phyloP scores from a whole-genome alignment of 148 eudicot species.

The Vaccinium vitisidaea region DNA sequence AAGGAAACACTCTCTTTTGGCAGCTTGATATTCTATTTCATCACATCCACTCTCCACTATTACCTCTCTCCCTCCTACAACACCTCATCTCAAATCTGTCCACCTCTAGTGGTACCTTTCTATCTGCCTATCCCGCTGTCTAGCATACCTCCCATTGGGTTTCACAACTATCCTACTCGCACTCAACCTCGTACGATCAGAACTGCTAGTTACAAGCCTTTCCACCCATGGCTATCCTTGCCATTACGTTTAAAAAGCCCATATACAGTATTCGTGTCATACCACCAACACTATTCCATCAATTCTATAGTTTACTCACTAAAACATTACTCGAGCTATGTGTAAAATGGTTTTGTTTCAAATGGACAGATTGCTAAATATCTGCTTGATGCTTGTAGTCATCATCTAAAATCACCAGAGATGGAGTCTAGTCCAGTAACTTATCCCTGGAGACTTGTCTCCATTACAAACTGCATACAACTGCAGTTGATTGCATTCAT shows the following conservation, averaged over 20 bases:
- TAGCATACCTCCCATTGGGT: background rate
- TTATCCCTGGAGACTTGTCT: conserved; percentile 4
- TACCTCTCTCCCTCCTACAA: background rate
- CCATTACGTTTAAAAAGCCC: background rate
- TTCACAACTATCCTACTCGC: background rate
- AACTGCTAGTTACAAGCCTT: background rate
- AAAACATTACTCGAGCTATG: background rate
- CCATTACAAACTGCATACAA: background rate
- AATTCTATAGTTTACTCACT: background rate
- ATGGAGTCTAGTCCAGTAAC: background rate
- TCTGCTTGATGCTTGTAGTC: background rate
- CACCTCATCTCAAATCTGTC: background rate
- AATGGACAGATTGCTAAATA: background rate
- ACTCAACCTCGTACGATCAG: background rate
- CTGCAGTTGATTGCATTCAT: background rate
- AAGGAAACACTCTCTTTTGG: background rate
- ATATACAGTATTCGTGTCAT: background rate
- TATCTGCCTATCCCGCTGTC: background rate
- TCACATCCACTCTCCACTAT: background rate
- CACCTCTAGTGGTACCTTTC: background rate
- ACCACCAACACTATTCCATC: background rate
- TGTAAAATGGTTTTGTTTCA: background rate
- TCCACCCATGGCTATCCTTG: background rate
- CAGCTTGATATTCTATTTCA: background rate
- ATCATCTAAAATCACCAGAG: background rate